Conservation (phyloP, 306 rosid species). For the Mucuna pruriens region DNA sequence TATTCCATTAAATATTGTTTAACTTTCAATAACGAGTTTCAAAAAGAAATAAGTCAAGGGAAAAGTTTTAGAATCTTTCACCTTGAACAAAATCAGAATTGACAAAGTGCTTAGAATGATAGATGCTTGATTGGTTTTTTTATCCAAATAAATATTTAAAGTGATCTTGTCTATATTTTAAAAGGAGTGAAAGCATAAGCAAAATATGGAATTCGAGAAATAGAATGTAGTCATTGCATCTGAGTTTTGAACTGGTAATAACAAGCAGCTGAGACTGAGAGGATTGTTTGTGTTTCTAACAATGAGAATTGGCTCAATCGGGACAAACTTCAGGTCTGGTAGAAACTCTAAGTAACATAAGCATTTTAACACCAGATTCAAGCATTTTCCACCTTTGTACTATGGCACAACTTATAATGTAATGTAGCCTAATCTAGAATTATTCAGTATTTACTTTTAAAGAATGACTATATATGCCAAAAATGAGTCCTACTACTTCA, state of each 20-base stretch:
- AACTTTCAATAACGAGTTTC: slow-evolving; percentile 30
- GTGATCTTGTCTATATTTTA: slow-evolving; percentile 6
- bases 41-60: slow-evolving; percentile 1
- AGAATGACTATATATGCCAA: slow-evolving; percentile 28
- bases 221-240: slow-evolving; percentile 9
- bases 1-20: slow-evolving; percentile 19
- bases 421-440: slow-evolving; percentile 6
- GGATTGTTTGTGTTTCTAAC: neutral
- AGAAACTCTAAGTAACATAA: slow-evolving; percentile 1
- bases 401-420: neutral
- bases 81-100: slow-evolving; percentile 21
- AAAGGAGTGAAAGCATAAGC: slow-evolving; percentile 9
- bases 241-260: slow-evolving; percentile 26
- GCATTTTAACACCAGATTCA: slow-evolving; percentile 11
- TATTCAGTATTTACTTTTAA: neutral
- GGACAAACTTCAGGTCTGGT: neutral
- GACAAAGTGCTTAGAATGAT: slow-evolving; percentile 17
- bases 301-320: slow-evolving; percentile 25
- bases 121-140: slow-evolving; percentile 18
- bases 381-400: slow-evolving; percentile 5
- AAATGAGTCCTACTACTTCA: slow-evolving; percentile 6
- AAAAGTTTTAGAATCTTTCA: slow-evolving; percentile 24
- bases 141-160: neutral
- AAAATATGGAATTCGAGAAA: slow-evolving; percentile 11
- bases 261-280: neutral